phyloP scores from a whole-genome alignment of 2,329 filamentous ascomycete genomes.

The Beauveria pseudobassiana region DNA sequence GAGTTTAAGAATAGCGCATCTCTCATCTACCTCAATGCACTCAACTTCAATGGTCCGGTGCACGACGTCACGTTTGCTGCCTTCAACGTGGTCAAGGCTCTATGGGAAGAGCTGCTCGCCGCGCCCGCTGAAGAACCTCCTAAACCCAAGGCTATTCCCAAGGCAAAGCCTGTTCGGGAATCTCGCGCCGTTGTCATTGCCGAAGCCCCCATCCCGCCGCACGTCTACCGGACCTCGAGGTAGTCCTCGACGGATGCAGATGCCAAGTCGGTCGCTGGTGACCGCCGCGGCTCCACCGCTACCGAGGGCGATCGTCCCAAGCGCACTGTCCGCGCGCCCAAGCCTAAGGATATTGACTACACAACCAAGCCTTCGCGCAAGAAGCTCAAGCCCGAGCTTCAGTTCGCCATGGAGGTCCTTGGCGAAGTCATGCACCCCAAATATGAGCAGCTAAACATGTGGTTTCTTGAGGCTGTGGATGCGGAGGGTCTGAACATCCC shows the following conservation, averaged over 20 bases:
- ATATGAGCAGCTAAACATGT: constrained; percentile 58
- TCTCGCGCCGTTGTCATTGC: constrained; percentile 21
- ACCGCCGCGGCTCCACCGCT: constrained; percentile 23
- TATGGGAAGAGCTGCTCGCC: constrained; percentile 39
- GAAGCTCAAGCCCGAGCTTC: constrained; percentile 81
- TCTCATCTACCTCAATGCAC: constrained; percentile 71
- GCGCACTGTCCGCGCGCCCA: constrained; percentile 86
- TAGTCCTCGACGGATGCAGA: constrained; percentile 20
- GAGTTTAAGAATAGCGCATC: constrained; percentile 68
- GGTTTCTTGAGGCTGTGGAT: constrained; percentile 81
- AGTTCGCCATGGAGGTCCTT: constrained; percentile 79
- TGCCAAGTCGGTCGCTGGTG: constrained; percentile 8
- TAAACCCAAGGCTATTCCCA: constrained; percentile 44
- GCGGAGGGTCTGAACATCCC: constrained; percentile 91
- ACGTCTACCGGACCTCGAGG: constrained; percentile 23
- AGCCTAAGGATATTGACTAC: constrained; percentile 87
- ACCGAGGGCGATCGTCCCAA: constrained; percentile 72
- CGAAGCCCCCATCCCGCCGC: constrained; percentile 20
- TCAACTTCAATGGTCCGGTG: constrained; percentile 71
- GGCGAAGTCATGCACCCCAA: constrained; percentile 70
- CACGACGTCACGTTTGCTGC: constrained; percentile 63
- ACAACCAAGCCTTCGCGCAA: constrained; percentile 68
- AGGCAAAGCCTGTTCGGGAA: constrained; percentile 30
- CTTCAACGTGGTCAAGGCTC: constrained; percentile 46
- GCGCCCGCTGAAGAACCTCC: constrained; percentile 46